A percentile compares a stretch with the other conserved stretches of the same genome.
These are phyloP conservation scores for Bigelowiella natans DNA, from an alignment of 78 protist genomes.

Conservation along the genomic window DNA sequence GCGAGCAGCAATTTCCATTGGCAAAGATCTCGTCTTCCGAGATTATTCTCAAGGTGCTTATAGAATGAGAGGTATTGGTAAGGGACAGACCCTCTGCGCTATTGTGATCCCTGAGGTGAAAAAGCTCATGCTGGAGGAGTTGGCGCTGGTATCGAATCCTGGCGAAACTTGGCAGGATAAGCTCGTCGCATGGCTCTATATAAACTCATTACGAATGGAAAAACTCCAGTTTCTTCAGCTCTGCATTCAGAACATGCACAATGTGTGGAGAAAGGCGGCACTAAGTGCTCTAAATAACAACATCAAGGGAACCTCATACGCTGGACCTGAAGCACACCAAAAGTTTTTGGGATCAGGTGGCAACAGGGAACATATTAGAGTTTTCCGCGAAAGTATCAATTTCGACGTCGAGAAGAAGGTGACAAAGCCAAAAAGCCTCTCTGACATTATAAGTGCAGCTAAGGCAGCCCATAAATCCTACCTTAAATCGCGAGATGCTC, in stretches of 20 bases:
- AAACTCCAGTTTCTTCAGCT: slow-evolving; percentile 15
- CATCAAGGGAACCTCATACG: too few species aligned
- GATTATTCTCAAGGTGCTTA: slow-evolving; percentile 42
- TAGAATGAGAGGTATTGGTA: slow-evolving; percentile 45
- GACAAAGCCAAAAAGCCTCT: too few species aligned
- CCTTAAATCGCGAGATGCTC: too few species aligned
- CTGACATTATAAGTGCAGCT: too few species aligned
- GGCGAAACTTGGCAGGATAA: slow-evolving; percentile 9
- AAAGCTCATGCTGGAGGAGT: neutral
- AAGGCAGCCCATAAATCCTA: too few species aligned
- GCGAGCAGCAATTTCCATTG: slow-evolving; percentile 26
- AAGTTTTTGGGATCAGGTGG: too few species aligned
- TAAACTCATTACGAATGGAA: slow-evolving; percentile 45
- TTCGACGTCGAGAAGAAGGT: too few species aligned
- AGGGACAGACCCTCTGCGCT: slow-evolving; percentile 31
- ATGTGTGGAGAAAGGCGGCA: neutral
- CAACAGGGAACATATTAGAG: too few species aligned
- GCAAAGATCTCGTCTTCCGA: slow-evolving; percentile 44
- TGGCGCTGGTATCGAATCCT: slow-evolving; percentile 30
- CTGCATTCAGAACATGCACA: neutral
- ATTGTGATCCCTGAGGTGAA: slow-evolving; percentile 27
- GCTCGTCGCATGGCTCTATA: slow-evolving; percentile 42
- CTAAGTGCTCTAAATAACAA: slow-evolving; percentile 11
- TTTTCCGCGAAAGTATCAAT: too few species aligned
- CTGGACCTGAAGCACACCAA: too few species aligned